phyloP scores from a whole-genome alignment of 2,329 filamentous ascomycete species.

The Colletotrichum chlorophyti region DNA sequence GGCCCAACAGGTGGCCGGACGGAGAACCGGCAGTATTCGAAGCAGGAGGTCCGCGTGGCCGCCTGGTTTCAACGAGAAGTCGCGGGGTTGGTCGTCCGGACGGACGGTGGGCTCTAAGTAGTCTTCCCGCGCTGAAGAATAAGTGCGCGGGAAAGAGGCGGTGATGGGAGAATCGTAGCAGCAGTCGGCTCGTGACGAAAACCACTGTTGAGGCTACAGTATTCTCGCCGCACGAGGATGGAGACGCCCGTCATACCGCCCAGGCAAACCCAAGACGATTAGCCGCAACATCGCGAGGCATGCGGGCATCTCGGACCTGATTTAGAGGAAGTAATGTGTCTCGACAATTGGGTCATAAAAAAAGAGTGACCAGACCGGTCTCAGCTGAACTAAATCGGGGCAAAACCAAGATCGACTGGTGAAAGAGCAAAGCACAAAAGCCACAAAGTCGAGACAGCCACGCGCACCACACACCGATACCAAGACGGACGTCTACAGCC shows the following conservation, averaged over 20 bases:
- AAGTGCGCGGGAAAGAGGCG: too few relatives aligned
- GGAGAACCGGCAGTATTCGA: too few relatives aligned
- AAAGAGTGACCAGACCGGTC: background rate
- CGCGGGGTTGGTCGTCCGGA: too few relatives aligned
- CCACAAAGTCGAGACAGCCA: conserved; percentile 23
- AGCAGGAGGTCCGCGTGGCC: too few relatives aligned
- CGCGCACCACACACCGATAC: background rate
- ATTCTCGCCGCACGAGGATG: background rate
- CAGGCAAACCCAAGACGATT: background rate
- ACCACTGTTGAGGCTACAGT: background rate
- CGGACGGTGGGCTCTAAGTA: too few relatives aligned
- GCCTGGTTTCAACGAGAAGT: too few relatives aligned
- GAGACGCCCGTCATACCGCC: background rate
- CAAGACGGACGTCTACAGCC: conserved; percentile 23
- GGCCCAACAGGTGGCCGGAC: too few relatives aligned
- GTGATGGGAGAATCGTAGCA: conserved; percentile 2
- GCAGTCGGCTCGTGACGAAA: background rate
- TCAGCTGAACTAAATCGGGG: conserved; percentile 17
- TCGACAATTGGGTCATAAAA: background rate
- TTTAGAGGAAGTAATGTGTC: conserved; percentile 15
- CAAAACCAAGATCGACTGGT: conserved; percentile 3
- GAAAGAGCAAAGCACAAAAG: conserved; percentile 22
- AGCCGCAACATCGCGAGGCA: background rate
- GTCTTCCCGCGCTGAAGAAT: too few relatives aligned
- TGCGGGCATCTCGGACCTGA: background rate